phyloP scores from a whole-genome alignment of 164 flowering plant species.

The Vitis vinifera region ASM3070453v1 NC_081811.1:27323501-27324000 shows the following conservation, averaged over 20 bases:
- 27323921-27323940: neutral
- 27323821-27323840: constrained; percentile 10
- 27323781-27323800: constrained; percentile 84
- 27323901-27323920: neutral
- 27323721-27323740: constrained; percentile 92
- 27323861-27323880: neutral
- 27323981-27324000: too few relatives aligned
- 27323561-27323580: too few relatives aligned
- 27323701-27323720: constrained; percentile 96
- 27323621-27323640: constrained; percentile 15
- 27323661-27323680: constrained; percentile 23
- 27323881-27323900: neutral
- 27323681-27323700: constrained; percentile 29
- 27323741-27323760: constrained; percentile 99
- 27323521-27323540: too few relatives aligned
- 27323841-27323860: constrained; percentile 6
- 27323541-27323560: too few relatives aligned
- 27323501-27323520: too few relatives aligned
- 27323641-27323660: constrained; percentile 36
- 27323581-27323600: neutral
- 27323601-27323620: neutral
- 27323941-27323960: too few relatives aligned
- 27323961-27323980: too few relatives aligned
- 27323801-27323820: constrained; percentile 29
- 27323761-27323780: constrained; percentile 98